A percentile compares a stretch with the other conserved stretches of the same genome.
phyloP scores from a whole-genome alignment of 805 yeast genomes.

The Saccharomycopsis fibuligera region DNA sequence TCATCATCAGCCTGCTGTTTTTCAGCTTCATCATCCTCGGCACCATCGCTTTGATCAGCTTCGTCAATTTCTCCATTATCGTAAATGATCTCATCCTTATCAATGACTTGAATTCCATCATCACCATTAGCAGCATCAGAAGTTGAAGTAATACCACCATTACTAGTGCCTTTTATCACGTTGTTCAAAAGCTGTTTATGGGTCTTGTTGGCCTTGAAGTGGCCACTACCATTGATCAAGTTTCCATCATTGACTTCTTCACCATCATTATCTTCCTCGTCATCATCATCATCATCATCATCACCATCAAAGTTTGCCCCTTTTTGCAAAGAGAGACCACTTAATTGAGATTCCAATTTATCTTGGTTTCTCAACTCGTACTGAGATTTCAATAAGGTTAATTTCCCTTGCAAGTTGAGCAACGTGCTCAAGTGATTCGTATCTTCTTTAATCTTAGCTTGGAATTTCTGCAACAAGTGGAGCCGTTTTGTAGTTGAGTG shows the following conservation, averaged over 20 bases:
- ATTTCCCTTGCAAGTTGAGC: conserved; percentile 20
- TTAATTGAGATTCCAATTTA: neutral
- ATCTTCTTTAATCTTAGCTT: conserved; percentile 6
- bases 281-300: neutral
- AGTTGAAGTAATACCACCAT: too few relatives aligned
- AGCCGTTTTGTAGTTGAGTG: conserved; percentile 6
- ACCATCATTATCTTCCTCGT: neutral
- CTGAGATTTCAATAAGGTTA: conserved; percentile 17
- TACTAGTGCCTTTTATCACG: too few relatives aligned
- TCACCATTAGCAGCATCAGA: too few relatives aligned
- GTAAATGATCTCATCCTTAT: conserved; percentile 19
- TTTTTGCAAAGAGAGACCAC: neutral
- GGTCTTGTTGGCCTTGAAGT: too few relatives aligned
- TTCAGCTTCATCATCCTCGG: conserved; percentile 10
- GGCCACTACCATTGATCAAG: too few relatives aligned
- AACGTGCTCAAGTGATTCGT: conserved; percentile 7
- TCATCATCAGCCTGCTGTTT: too few relatives aligned
- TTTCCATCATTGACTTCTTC: too few relatives aligned
- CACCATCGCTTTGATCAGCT: conserved; percentile 5
- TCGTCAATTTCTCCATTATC: conserved; percentile 21
- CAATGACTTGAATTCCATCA: conserved; percentile 20
- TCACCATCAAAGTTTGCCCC: neutral
- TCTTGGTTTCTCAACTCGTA: conserved; percentile 14
- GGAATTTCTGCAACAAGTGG: conserved; percentile 11
- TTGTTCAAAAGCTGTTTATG: conserved; percentile 13